A percentile compares a stretch with the other conserved stretches of the same genome.
These are phyloP conservation scores for Calonectria honghensis DNA, from an alignment of 2,329 filamentous ascomycete genomes.

Conservation along the genomic window DNA sequence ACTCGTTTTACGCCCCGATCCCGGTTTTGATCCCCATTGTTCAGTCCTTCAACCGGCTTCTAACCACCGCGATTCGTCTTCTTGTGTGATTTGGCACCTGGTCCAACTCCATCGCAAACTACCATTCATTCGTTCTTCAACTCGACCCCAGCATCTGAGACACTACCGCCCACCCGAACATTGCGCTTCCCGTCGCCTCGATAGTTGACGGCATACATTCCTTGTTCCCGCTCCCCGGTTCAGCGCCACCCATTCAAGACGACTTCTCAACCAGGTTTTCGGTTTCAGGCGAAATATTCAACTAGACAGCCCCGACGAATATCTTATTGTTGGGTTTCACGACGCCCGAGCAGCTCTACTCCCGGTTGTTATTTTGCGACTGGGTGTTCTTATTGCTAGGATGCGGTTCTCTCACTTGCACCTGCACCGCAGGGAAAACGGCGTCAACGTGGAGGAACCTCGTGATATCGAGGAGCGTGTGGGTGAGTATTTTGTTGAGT, in stretches of 20 bases:
- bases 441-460: conserved; percentile 35
- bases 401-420: conserved; percentile 57
- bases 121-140: conserved; percentile 20
- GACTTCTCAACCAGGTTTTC: conserved; percentile 46
- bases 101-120: conserved; percentile 49
- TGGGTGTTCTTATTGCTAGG: conserved; percentile 39
- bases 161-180: conserved; percentile 49
- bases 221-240: conserved; percentile 52
- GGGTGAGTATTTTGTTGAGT: conserved; percentile 22
- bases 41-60: conserved; percentile 29
- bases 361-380: not conserved
- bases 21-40: conserved; percentile 33
- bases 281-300: conserved; percentile 37
- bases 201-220: conserved; percentile 53
- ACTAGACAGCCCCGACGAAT: conserved; percentile 42
- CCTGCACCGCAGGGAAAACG: conserved; percentile 54
- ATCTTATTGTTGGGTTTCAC: not conserved
- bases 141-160: conserved; percentile 49
- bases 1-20: conserved; percentile 27
- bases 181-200: conserved; percentile 44
- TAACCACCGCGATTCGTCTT: conserved; percentile 1
- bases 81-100: conserved; percentile 51
- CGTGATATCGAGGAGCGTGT: conserved; percentile 18
- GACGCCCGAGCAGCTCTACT: conserved; percentile 11
- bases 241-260: conserved; percentile 56